Evolutionary conservation across 1,284 basidiomycete genomes (phyloP).

Genomic region (Ceratobasidium sp.): DNA sequence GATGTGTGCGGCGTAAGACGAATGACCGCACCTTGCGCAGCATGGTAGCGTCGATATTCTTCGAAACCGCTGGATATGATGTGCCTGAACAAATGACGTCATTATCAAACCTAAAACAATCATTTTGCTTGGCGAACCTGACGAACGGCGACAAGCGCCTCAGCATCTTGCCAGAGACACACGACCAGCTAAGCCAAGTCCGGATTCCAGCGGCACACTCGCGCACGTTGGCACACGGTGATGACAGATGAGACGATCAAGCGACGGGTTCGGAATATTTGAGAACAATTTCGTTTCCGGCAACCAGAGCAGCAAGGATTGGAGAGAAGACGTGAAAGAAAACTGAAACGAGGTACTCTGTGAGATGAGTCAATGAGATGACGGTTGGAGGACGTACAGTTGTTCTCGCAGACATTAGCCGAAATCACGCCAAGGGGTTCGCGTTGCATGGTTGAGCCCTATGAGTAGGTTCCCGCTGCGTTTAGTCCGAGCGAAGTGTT

Average conservation of each 20-base stretch:
- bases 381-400: constrained; percentile 68
- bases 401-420: constrained; percentile 96
- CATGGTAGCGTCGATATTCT: constrained; percentile 80
- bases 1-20: constrained; percentile 91
- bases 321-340: constrained; percentile 95
- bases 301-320: constrained; percentile 89
- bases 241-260: constrained; percentile 74
- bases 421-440: constrained; percentile 95
- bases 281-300: constrained; percentile 91
- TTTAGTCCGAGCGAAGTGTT: constrained; percentile 79
- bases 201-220: constrained; percentile 84
- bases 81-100: constrained; percentile 60
- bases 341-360: constrained; percentile 64
- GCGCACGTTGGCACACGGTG: constrained; percentile 84
- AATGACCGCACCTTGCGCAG: constrained; percentile 85
- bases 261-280: constrained; percentile 95
- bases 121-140: constrained; percentile 59
- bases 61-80: constrained; percentile 96
- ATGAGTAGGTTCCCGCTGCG: constrained; percentile 82
- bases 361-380: not conserved
- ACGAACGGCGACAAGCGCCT: constrained; percentile 86
- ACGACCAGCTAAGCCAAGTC: constrained; percentile 90
- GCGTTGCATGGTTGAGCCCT: constrained; percentile 80
- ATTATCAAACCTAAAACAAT: not conserved
- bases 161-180: constrained; percentile 90